These are phyloP conservation scores for Drosera capensis DNA, from an alignment of 148 eudicot genomes.

Conservation along the genomic window DNA sequence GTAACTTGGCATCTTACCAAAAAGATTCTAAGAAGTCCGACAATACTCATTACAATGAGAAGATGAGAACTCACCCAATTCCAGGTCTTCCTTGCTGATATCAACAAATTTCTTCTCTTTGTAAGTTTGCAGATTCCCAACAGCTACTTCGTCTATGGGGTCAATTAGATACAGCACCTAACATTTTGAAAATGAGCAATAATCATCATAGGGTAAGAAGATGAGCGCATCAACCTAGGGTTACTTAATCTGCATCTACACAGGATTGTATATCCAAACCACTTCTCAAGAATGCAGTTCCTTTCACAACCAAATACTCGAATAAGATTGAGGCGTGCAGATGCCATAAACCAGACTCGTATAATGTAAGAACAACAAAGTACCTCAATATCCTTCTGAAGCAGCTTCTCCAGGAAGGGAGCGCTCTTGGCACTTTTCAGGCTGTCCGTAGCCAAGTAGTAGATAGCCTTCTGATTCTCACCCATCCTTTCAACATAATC, in stretches of 20 bases:
- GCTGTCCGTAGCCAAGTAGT: slow-evolving; percentile 91
- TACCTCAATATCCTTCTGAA: slow-evolving; percentile 84
- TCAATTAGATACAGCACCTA: slow-evolving; percentile 67
- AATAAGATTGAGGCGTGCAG: too few species aligned
- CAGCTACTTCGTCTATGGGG: slow-evolving; percentile 95
- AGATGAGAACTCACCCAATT: slow-evolving; percentile 52
- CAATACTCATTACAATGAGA: background rate
- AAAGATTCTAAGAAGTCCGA: background rate
- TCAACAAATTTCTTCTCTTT: slow-evolving; percentile 98
- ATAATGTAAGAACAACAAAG: background rate
- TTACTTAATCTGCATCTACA: too few species aligned
- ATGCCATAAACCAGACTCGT: background rate
- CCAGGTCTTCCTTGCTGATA: slow-evolving; percentile 99
- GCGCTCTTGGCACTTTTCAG: slow-evolving; percentile 88
- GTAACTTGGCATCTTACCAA: background rate
- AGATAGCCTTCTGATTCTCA: slow-evolving; percentile 89
- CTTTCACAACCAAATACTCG: background rate
- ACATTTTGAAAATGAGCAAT: slow-evolving; percentile 1
- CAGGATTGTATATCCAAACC: too few species aligned
- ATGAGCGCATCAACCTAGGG: background rate
- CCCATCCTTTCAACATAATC: slow-evolving; percentile 93
- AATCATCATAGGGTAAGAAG: background rate
- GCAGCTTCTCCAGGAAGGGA: slow-evolving; percentile 86
- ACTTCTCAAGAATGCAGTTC: background rate
- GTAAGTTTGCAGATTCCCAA: slow-evolving; percentile 85